A percentile compares a stretch with the other conserved stretches of the same genome.
These are phyloP conservation scores for Chlorella sp. DNA, from an alignment of 139 green algal genomes.

Conservation along the genomic window DNA sequence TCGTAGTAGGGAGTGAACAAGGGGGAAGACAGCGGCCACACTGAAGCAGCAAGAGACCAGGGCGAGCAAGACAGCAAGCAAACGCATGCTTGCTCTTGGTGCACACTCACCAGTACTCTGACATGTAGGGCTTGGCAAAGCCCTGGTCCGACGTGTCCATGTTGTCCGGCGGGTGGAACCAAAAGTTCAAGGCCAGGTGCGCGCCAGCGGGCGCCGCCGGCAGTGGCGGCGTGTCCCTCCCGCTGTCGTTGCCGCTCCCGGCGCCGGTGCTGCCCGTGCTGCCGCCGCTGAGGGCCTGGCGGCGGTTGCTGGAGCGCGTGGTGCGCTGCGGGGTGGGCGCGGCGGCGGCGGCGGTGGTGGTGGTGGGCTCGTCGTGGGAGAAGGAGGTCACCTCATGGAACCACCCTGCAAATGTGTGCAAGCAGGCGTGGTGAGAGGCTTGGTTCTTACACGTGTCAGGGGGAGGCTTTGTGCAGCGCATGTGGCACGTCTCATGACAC, in stretches of 20 bases:
- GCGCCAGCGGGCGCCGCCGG: no score
- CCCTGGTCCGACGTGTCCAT: conserved; percentile 11
- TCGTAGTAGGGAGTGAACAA: background rate
- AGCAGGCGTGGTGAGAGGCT: no score
- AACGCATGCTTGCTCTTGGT: background rate
- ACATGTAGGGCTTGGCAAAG: conserved; percentile 34
- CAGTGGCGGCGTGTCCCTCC: no score
- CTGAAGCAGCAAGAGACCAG: background rate
- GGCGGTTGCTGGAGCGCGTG: background rate
- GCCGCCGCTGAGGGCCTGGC: background rate
- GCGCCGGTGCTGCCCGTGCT: background rate
- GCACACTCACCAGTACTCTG: conserved; percentile 37
- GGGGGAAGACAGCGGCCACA: background rate
- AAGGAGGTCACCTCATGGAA: conserved; percentile 84
- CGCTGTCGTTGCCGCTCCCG: background rate
- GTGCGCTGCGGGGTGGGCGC: background rate
- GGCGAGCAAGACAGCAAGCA: background rate
- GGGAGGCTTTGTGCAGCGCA: conserved; percentile 1
- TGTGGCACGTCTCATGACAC: background rate
- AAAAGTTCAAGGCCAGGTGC: conserved; percentile 85
- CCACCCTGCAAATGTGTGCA: conserved; percentile 71
- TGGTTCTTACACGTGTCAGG: no score
- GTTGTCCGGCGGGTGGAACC: conserved; percentile 82
- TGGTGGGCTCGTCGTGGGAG: background rate
- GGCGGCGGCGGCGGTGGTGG: background rate